A percentile compares a stretch with the other conserved stretches of the same genome.
phyloP scores from a whole-genome alignment of 106 monocot species.

The Triglochin maritima region DNA sequence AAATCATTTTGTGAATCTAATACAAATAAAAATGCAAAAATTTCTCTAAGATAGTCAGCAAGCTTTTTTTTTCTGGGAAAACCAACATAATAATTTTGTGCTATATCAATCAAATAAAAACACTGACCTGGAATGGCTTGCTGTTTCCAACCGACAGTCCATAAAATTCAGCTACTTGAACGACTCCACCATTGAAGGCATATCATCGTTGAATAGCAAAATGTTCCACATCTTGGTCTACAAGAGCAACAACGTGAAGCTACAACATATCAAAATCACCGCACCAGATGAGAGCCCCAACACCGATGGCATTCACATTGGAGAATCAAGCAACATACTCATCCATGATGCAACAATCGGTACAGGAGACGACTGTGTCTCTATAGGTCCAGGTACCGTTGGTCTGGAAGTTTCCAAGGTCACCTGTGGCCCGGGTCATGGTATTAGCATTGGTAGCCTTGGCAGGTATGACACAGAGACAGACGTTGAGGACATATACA shows the following conservation, averaged over 20 bases:
- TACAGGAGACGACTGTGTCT: slow-evolving; percentile 21
- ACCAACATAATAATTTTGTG: background rate
- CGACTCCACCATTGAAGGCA: slow-evolving; percentile 4
- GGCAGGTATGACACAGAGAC: slow-evolving; percentile 5
- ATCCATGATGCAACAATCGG: slow-evolving; percentile 6
- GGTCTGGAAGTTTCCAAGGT: slow-evolving; percentile 2
- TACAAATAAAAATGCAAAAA: too few relatives aligned
- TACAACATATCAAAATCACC: background rate
- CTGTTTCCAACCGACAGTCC: background rate
- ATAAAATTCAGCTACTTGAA: slow-evolving; percentile 9
- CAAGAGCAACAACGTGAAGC: slow-evolving; percentile 6
- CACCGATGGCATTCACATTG: slow-evolving; percentile 22
- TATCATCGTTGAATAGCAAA: slow-evolving; percentile 15
- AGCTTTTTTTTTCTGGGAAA: too few relatives aligned
- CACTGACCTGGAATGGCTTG: background rate
- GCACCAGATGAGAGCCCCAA: slow-evolving; percentile 18
- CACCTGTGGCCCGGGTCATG: slow-evolving; percentile 17
- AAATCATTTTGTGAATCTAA: too few relatives aligned
- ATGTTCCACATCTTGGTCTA: slow-evolving; percentile 14
- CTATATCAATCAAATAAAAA: background rate
- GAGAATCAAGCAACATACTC: background rate
- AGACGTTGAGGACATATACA: slow-evolving; percentile 2
- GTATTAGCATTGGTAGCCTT: slow-evolving; percentile 16
- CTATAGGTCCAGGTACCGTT: slow-evolving; percentile 7
- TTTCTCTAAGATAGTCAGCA: too few relatives aligned